These are phyloP conservation scores for Cyclocybe cylindracea DNA, from an alignment of 768 basidiomycete species.

Conservation along the genomic window DNA sequence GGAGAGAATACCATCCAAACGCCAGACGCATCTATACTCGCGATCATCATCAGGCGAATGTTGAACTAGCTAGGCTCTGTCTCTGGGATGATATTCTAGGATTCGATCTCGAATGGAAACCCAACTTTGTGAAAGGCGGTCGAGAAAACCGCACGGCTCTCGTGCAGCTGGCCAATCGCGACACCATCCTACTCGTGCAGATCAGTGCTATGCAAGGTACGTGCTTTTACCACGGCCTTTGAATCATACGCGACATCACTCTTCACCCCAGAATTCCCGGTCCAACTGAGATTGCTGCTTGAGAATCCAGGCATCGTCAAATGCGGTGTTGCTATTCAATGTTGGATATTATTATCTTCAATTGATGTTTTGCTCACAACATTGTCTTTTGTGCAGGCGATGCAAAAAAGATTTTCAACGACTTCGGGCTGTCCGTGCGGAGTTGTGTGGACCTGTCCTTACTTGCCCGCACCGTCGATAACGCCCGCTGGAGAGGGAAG, in stretches of 20 bases:
- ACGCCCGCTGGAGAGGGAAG: conserved; percentile 69
- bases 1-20: conserved; percentile 31
- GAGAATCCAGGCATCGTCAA: conserved; percentile 57
- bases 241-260: conserved; percentile 4
- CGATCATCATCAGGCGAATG: conserved; percentile 32
- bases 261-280: conserved; percentile 49
- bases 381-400: conserved; percentile 48
- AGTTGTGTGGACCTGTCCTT: conserved; percentile 71
- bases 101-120: conserved; percentile 83
- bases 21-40: conserved; percentile 35
- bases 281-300: conserved; percentile 51
- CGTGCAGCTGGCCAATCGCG: conserved; percentile 64
- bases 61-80: conserved; percentile 25
- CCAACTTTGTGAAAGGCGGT: conserved; percentile 52
- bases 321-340: conserved; percentile 73
- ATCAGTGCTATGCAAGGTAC: conserved; percentile 58
- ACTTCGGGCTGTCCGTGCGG: conserved; percentile 42
- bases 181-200: conserved; percentile 65
- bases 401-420: conserved; percentile 60
- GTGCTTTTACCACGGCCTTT: background rate
- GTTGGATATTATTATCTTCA: conserved; percentile 35
- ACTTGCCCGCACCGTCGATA: conserved; percentile 71
- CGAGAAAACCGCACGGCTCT: conserved; percentile 70
- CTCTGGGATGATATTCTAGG: conserved; percentile 48
- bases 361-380: conserved; percentile 5